These are phyloP conservation scores for Delphinella strobiligena DNA, from an alignment of 2,329 filamentous ascomycete species.

Conservation along the genomic window DNA sequence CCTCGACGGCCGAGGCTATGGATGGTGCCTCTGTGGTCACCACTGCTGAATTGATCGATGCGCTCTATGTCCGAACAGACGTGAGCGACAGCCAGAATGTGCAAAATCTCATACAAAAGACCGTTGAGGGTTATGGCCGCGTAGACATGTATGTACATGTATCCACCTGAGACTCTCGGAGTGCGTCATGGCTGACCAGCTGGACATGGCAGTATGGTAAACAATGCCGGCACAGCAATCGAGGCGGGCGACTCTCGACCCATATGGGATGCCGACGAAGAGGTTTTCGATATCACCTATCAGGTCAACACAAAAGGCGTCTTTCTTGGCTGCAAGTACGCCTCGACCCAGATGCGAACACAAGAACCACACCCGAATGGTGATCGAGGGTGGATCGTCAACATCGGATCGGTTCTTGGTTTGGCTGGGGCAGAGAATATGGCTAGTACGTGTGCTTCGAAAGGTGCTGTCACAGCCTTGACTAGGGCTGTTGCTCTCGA, in stretches of 20 bases:
- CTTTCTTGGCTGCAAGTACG: conserved; percentile 28
- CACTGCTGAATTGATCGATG: conserved; percentile 8
- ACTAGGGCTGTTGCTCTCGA: neutral
- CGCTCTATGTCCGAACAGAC: conserved; percentile 5
- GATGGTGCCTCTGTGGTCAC: conserved; percentile 10
- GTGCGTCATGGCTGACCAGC: neutral
- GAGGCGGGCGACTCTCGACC: conserved; percentile 17
- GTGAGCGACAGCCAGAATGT: conserved; percentile 12
- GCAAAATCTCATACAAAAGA: conserved; percentile 14
- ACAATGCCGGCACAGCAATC: conserved; percentile 24
- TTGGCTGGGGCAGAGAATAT: conserved; percentile 17
- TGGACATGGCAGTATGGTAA: conserved; percentile 14
- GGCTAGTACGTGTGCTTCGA: conserved; percentile 15
- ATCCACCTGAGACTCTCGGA: neutral
- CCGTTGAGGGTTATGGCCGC: conserved; percentile 19
- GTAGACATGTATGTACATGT: conserved; percentile 17
- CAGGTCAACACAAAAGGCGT: conserved; percentile 25
- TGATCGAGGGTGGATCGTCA: conserved; percentile 26
- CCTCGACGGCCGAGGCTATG: conserved; percentile 9
- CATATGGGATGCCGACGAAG: conserved; percentile 20
- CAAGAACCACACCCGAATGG: conserved; percentile 18
- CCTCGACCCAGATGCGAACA: conserved; percentile 22
- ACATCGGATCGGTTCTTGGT: conserved; percentile 25
- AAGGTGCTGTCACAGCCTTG: neutral
- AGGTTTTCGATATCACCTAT: conserved; percentile 24